phyloP scores from a whole-genome alignment of 805 yeast genomes.

The Ogataea methanolica region DNA sequence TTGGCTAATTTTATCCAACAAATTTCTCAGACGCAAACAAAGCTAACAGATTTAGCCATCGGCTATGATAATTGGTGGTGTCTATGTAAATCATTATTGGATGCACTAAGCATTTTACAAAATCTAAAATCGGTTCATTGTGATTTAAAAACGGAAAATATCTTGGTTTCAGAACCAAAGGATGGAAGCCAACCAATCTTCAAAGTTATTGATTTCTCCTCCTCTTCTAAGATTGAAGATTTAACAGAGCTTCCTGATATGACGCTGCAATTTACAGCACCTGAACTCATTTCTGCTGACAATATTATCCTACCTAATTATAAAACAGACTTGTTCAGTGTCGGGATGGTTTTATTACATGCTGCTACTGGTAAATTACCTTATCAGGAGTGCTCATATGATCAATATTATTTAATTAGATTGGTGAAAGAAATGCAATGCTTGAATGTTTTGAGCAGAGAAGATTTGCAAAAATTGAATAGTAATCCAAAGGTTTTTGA shows the following conservation, averaged over 20 bases:
- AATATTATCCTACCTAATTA: conserved; percentile 23
- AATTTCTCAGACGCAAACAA: not conserved
- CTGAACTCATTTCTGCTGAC: conserved; percentile 34
- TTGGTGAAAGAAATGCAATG: conserved; percentile 30
- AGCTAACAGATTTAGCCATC: conserved; percentile 14
- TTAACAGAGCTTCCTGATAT: conserved; percentile 23
- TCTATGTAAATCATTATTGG: conserved; percentile 24
- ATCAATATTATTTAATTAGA: conserved; percentile 28
- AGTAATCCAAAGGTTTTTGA: conserved; percentile 13
- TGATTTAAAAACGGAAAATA: conserved; percentile 44
- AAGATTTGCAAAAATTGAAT: conserved; percentile 21
- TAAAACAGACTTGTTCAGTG: conserved; percentile 41
- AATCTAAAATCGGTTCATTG: conserved; percentile 36
- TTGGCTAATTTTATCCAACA: conserved; percentile 21
- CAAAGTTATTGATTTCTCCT: conserved; percentile 46
- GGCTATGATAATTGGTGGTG: conserved; percentile 30
- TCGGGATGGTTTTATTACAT: conserved; percentile 40
- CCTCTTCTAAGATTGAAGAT: conserved; percentile 26
- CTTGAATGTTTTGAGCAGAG: conserved; percentile 27
- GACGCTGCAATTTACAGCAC: conserved; percentile 43
- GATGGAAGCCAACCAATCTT: conserved; percentile 25
- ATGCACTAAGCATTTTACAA: conserved; percentile 23
- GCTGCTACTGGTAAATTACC: conserved; percentile 45
- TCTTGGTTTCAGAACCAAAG: conserved; percentile 25
- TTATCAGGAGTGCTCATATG: conserved; percentile 28